Conservation (phyloP, 1,284 basidiomycete genomes). For the Heterobasidion irregulare region DNA sequence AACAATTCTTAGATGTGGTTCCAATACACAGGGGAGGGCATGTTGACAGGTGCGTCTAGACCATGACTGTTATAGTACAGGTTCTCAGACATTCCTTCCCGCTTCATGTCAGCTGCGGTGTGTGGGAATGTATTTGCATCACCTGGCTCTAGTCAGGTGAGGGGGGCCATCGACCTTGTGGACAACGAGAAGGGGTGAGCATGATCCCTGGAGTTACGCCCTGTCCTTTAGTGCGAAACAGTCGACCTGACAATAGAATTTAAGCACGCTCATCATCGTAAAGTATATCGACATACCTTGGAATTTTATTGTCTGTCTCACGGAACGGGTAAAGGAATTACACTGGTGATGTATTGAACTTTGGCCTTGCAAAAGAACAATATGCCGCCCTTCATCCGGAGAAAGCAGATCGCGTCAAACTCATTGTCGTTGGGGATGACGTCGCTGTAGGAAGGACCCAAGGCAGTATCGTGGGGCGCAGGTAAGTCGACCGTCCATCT, state of each 20-base stretch:
- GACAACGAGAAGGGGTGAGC: conserved; percentile 69
- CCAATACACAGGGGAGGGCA: conserved; percentile 52
- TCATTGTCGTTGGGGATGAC: conserved; percentile 88
- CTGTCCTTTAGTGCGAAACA: neutral
- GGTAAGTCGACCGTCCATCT: conserved; percentile 29
- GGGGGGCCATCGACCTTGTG: conserved; percentile 71
- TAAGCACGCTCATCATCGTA: conserved; percentile 74
- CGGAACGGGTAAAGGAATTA: conserved; percentile 50
- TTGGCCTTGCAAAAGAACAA: conserved; percentile 87
- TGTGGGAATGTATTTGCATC: conserved; percentile 86
- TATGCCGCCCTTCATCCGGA: conserved; percentile 65
- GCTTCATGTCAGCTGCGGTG: conserved; percentile 54
- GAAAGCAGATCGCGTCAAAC: conserved; percentile 62
- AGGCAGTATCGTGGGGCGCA: conserved; percentile 74
- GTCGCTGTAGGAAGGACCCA: conserved; percentile 80
- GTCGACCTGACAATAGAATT: conserved; percentile 4
- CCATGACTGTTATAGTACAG: neutral
- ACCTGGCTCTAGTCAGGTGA: conserved; percentile 79
- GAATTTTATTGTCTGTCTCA: too few species aligned
- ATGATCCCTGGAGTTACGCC: neutral
- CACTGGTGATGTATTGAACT: conserved; percentile 88
- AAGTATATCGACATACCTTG: conserved; percentile 40
- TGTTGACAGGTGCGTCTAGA: conserved; percentile 54
- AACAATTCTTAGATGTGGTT: neutral
- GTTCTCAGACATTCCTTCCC: neutral